These are phyloP conservation scores for Leishmania amazonensis DNA, from an alignment of 208 protist genomes.

Conservation along the genomic window DNA sequence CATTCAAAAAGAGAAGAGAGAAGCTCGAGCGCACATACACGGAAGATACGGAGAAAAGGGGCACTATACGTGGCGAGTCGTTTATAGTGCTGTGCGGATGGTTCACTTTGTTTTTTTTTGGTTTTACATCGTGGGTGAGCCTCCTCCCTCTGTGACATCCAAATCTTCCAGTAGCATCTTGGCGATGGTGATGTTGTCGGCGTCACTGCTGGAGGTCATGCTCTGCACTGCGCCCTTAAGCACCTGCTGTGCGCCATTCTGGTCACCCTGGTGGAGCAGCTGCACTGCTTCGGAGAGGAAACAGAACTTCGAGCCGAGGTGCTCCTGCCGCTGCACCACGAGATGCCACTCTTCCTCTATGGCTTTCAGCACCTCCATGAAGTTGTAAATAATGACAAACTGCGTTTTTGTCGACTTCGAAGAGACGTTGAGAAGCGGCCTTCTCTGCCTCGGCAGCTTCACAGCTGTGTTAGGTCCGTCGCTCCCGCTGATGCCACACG, in stretches of 20 bases:
- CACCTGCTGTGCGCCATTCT: constrained; percentile 24
- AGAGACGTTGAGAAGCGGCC: background rate
- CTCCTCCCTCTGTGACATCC: constrained; percentile 14
- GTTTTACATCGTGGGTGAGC: constrained; percentile 7
- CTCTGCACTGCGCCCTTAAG: constrained; percentile 23
- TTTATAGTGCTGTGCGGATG: too few relatives aligned
- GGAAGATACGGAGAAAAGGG: background rate
- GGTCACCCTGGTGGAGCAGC: constrained; percentile 58
- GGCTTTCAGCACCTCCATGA: constrained; percentile 35
- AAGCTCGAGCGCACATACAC: background rate
- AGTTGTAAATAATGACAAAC: constrained; percentile 66
- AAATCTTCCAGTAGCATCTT: constrained; percentile 59
- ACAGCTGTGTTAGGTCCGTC: background rate
- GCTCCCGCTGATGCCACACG: constrained; percentile 45
- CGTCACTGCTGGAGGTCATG: constrained; percentile 5
- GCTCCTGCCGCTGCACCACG: constrained; percentile 59
- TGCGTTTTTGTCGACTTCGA: constrained; percentile 1
- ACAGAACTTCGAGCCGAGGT: constrained; percentile 45
- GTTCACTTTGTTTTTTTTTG: background rate
- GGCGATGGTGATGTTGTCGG: constrained; percentile 43
- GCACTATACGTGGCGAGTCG: background rate
- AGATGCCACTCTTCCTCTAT: constrained; percentile 81
- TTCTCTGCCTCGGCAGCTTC: constrained; percentile 5
- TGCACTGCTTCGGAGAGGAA: constrained; percentile 61
- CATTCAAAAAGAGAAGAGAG: background rate